phyloP scores from a whole-genome alignment of 139 green algal species.

The Auxenochlorella protothecoides region DNA sequence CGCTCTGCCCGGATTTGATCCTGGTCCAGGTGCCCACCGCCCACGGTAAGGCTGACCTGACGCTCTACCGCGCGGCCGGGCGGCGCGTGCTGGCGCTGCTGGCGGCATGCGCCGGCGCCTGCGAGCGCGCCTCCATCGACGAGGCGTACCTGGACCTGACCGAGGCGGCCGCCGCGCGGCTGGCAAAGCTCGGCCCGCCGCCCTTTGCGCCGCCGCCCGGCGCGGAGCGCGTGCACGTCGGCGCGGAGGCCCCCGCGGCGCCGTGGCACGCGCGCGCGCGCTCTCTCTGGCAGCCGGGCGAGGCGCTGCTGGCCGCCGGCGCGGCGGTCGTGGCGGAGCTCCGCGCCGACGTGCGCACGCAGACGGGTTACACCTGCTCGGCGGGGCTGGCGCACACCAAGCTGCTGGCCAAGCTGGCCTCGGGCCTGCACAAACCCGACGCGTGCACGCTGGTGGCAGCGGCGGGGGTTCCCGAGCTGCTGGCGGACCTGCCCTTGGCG shows the following conservation, averaged over 20 bases:
- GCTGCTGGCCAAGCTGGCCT: constrained; percentile 73
- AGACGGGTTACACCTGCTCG: constrained; percentile 68
- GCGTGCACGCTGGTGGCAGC: constrained; percentile 71
- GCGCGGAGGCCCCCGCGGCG: no score
- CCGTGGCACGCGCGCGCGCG: no score
- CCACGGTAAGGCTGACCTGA: constrained; percentile 76
- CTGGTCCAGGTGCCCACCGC: constrained; percentile 67
- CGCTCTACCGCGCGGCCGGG: constrained; percentile 53
- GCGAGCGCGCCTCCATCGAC: constrained; percentile 70
- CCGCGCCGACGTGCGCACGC: constrained; percentile 36
- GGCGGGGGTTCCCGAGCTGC: constrained; percentile 39
- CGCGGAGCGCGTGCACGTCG: neutral
- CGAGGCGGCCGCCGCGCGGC: constrained; percentile 27
- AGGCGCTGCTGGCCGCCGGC: constrained; percentile 54
- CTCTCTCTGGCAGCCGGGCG: constrained; percentile 28
- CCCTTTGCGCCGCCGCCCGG: constrained; percentile 15
- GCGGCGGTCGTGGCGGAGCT: constrained; percentile 44
- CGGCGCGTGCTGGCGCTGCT: constrained; percentile 9
- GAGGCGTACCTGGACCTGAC: constrained; percentile 66
- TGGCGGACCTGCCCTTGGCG: constrained; percentile 49
- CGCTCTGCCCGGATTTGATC: constrained; percentile 53
- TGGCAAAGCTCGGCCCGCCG: constrained; percentile 22
- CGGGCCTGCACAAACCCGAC: constrained; percentile 72
- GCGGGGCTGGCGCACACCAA: constrained; percentile 70
- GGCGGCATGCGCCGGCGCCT: constrained; percentile 5